Conservation (phyloP, 2,329 filamentous ascomycete genomes). For the Harringtonia lauricola region DNA sequence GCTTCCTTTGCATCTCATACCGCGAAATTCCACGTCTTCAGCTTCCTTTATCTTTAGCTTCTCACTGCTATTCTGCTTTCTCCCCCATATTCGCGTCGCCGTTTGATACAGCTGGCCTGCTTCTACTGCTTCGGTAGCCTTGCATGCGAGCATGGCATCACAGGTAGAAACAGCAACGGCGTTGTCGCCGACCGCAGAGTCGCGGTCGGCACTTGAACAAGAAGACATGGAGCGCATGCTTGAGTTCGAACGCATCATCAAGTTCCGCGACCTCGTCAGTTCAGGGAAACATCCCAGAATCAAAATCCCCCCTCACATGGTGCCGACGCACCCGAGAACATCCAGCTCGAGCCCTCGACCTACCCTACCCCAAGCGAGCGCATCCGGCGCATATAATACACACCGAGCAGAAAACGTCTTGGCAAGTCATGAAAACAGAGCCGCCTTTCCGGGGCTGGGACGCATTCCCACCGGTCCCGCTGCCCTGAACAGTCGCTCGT, state of each 20-base stretch:
- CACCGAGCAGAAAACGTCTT: conserved; percentile 16
- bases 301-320: conserved; percentile 37
- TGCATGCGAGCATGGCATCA: conserved; percentile 11
- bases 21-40: no score
- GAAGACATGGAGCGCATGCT: conserved; percentile 45
- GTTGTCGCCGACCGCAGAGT: neutral
- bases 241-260: conserved; percentile 72
- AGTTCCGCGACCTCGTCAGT: conserved; percentile 69
- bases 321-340: neutral
- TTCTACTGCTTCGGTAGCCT: neutral
- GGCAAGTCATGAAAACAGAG: conserved; percentile 24
- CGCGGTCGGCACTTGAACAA: conserved; percentile 18
- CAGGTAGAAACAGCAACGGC: conserved; percentile 6
- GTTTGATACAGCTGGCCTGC: no score
- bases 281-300: conserved; percentile 61
- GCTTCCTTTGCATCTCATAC: no score
- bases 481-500: neutral
- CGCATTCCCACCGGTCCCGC: neutral
- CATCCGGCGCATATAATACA: neutral
- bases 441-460: conserved; percentile 6
- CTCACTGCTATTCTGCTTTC: neutral
- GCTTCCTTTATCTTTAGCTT: no score
- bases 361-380: conserved; percentile 3
- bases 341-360: conserved; percentile 12
- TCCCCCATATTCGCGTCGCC: no score